Base-by-base conservation (phyloP, 345 rosid species). In the Sonneratia alba region DNA sequence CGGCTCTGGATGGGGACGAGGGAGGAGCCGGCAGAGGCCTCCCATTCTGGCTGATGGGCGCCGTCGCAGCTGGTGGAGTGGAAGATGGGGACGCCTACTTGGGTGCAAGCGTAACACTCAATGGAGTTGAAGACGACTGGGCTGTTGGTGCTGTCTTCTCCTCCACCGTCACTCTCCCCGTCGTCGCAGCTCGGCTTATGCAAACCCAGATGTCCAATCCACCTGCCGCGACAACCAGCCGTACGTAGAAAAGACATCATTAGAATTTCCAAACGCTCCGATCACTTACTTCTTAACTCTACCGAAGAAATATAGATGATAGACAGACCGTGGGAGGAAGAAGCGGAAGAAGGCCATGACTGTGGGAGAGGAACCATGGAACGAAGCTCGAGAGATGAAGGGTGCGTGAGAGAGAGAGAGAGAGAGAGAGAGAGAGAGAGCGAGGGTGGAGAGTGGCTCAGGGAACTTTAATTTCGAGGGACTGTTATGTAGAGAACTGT, bases 31-130 rank as follows among this genome's bases (percentile, higher is more conserved):
- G 97, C 97, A 3, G 88, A 90, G 72, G 98, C 98, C 64, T 88
- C 95, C 97, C 95, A 94, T 83, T 91, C 87, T 19, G 92, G 97
- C 70, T 83, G 89, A 82, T 88, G 84, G 56, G 91, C 95, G 34
- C 74, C 82, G 88, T 90, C 97, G 80, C 98, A 94, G 85, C 97
- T 91, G 49, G 93, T 90, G 71, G 98, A 94, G 82, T 91, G 98
- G 71, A 91, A 94, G 43, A 81, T 89, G 3, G 98, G 97, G 15
- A 88, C 93, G 24, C 98, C 98, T 53, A 84, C 97, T 49, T 91
- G 92, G 11, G 98, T 94, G 80, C 98, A 94, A 0, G 98, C 96
- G 70, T 90, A 87, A 79, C 98, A 94, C 83, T 94, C 98, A 71
- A 80, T 66, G 81, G 88, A 71, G 84, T 69, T 76, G 21, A 85